phyloP scores from a whole-genome alignment of 2,329 filamentous ascomycete species.

The Aspergillus viridinutans region DNA sequence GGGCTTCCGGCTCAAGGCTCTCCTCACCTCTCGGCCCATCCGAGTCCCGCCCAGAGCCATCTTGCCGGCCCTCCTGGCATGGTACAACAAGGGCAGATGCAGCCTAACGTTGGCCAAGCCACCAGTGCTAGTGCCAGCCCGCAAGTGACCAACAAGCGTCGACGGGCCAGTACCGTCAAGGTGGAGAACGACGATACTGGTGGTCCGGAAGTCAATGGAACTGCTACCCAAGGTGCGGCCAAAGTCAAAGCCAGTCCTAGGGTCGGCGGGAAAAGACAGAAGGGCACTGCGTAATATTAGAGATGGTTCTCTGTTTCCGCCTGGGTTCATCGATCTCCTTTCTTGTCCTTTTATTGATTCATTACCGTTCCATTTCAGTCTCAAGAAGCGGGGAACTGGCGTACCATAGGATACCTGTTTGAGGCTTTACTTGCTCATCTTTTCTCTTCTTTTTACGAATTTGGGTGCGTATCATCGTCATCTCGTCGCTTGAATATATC shows the following conservation, averaged over 20 bases:
- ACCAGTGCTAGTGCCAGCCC: constrained; percentile 61
- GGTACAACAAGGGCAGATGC: constrained; percentile 55
- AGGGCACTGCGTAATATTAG: constrained; percentile 34
- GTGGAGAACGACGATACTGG: constrained; percentile 51
- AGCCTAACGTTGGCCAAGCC: constrained; percentile 45
- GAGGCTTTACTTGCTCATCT: constrained; percentile 11
- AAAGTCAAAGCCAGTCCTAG: constrained; percentile 48
- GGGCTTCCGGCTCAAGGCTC: constrained; percentile 48
- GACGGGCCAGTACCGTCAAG: constrained; percentile 58
- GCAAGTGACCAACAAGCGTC: constrained; percentile 56
- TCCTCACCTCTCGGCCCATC: constrained; percentile 49
- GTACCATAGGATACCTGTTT: constrained; percentile 28
- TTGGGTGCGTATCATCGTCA: constrained; percentile 8
- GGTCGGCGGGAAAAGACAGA: constrained; percentile 45
- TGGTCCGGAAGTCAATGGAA: constrained; percentile 48
- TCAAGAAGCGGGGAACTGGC: constrained; percentile 26
- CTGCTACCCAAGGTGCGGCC: constrained; percentile 27
- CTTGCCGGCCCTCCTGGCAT: constrained; percentile 48
- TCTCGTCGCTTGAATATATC: constrained; percentile 20
- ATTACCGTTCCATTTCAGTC: constrained; percentile 1
- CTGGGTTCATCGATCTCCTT: constrained; percentile 2
- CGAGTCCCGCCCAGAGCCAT: constrained; percentile 44
- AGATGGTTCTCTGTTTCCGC: constrained; percentile 10
- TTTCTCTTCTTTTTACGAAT: constrained; percentile 7
- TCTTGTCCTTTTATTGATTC: constrained; percentile 9